Percentiles rank a stretch among this genome's conserved stretches.
These are phyloP conservation scores for Hypoxylon rickii DNA, from an alignment of 495 filamentous ascomycete species.

Conservation along the genomic window DNA sequence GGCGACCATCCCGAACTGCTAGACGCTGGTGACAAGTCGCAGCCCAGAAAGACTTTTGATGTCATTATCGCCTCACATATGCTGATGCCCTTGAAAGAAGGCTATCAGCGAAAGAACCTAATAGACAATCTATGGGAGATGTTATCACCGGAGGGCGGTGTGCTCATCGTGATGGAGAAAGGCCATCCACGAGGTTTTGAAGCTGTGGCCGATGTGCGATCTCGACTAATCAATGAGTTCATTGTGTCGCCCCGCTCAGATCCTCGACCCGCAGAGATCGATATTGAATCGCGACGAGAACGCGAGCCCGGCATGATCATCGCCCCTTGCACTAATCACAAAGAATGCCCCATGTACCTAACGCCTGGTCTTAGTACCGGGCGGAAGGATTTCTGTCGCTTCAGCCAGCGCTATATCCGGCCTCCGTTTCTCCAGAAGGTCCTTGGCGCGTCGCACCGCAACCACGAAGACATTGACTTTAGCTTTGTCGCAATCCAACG, in stretches of 20 bases:
- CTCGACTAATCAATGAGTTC: conserved; percentile 74
- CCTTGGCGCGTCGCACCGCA: conserved; percentile 66
- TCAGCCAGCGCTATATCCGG: conserved; percentile 84
- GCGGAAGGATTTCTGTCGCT: conserved; percentile 89
- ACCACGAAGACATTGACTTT: conserved; percentile 89
- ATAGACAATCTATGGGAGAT: conserved; percentile 88
- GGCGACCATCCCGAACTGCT: conserved; percentile 45
- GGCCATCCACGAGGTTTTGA: conserved; percentile 91
- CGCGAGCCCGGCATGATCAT: conserved; percentile 85
- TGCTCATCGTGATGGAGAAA: conserved; percentile 89
- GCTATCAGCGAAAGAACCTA: conserved; percentile 72
- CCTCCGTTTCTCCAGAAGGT: conserved; percentile 82
- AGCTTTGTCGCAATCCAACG: conserved; percentile 88
- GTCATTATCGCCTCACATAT: conserved; percentile 87
- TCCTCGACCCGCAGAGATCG: conserved; percentile 35
- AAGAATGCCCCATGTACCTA: conserved; percentile 84
- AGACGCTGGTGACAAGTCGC: conserved; percentile 43
- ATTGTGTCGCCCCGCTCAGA: conserved; percentile 67
- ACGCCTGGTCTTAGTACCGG: conserved; percentile 66
- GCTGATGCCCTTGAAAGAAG: conserved; percentile 71
- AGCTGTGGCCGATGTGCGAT: conserved; percentile 79
- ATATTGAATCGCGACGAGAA: conserved; percentile 35
- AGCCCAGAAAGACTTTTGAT: conserved; percentile 79
- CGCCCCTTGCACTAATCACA: conserved; percentile 93
- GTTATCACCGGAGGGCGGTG: conserved; percentile 80